A percentile compares a stretch with the other conserved stretches of the same genome.
Evolutionary conservation across 768 basidiomycete genomes (phyloP).

Genomic region (Kockovaella imperatae): DNA sequence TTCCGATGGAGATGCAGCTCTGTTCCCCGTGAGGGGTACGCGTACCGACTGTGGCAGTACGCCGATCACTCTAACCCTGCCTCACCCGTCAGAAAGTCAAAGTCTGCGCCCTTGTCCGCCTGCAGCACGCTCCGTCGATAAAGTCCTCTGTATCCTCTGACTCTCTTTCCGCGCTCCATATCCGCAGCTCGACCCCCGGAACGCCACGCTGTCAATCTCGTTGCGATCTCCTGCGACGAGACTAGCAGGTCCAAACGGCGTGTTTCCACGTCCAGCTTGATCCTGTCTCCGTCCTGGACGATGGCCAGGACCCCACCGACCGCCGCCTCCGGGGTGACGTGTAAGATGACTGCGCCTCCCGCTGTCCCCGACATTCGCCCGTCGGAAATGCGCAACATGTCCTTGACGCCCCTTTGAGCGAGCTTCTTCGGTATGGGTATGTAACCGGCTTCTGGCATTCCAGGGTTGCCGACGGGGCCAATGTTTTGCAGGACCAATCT

Average conservation of each 20-base stretch:
- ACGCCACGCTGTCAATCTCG: background rate
- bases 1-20: too few relatives aligned
- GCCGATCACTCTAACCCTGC: too few relatives aligned
- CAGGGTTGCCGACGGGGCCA: conserved; percentile 31
- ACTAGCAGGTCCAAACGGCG: conserved; percentile 7
- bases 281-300: conserved; percentile 24
- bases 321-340: conserved; percentile 33
- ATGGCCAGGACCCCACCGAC: conserved; percentile 26
- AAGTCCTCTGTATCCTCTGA: conserved; percentile 23
- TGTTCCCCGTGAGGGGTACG: too few relatives aligned
- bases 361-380: conserved; percentile 38
- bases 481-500: conserved; percentile 32
- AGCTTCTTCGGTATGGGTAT: conserved; percentile 36
- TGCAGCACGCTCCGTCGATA: conserved; percentile 22
- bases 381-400: conserved; percentile 33
- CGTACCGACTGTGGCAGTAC: too few relatives aligned
- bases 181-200: background rate
- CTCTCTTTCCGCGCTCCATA: background rate
- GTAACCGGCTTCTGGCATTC: conserved; percentile 39
- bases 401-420: conserved; percentile 27
- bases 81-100: conserved; percentile 20
- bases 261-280: conserved; percentile 11
- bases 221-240: conserved; percentile 6
- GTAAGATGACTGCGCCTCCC: conserved; percentile 34
- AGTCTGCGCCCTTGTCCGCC: conserved; percentile 29